phyloP scores from a whole-genome alignment of 495 filamentous ascomycete genomes.

The Penicillium canariense region DNA sequence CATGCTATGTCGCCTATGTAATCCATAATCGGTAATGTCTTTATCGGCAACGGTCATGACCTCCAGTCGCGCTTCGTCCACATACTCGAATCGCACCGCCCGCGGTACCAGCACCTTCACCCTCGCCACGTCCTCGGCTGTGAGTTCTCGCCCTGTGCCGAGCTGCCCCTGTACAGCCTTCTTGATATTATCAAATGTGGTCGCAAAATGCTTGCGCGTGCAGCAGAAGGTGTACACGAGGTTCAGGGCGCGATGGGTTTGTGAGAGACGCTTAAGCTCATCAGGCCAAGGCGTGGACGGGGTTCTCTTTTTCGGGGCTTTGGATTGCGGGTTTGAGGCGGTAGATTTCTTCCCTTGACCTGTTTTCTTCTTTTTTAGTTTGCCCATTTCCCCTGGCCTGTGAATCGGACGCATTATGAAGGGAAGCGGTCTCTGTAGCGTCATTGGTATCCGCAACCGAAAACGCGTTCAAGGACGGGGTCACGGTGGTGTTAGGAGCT shows the following conservation, averaged over 20 bases:
- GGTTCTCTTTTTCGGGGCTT: conserved; percentile 22
- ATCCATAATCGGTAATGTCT: conserved; percentile 27
- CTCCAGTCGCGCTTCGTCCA: conserved; percentile 76
- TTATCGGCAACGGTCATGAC: conserved; percentile 68
- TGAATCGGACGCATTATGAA: not conserved
- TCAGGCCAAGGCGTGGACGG: conserved; percentile 66
- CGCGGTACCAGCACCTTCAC: conserved; percentile 74
- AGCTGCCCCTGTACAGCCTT: conserved; percentile 81
- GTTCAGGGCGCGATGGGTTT: conserved; percentile 82
- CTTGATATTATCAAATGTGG: conserved; percentile 86
- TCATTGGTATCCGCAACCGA: not conserved
- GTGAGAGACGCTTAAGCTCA: conserved; percentile 66
- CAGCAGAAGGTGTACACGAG: conserved; percentile 92
- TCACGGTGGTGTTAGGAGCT: too few species aligned
- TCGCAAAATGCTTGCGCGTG: conserved; percentile 85
- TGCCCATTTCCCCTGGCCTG: not conserved
- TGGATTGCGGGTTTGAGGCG: conserved; percentile 4
- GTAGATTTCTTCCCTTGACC: conserved; percentile 6
- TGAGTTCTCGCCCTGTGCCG: conserved; percentile 56
- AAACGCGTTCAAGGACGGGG: conserved; percentile 27
- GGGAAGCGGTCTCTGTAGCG: not conserved
- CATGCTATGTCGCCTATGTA: conserved; percentile 6
- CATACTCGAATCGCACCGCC: conserved; percentile 80
- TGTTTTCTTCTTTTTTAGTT: conserved; percentile 3
- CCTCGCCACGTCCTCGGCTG: conserved; percentile 74